Evolutionary conservation across 75 land plant genomes (phyloP), one percentile per base, ranked within the genome.

Genomic region (Cupressus sempervirens): DNA sequence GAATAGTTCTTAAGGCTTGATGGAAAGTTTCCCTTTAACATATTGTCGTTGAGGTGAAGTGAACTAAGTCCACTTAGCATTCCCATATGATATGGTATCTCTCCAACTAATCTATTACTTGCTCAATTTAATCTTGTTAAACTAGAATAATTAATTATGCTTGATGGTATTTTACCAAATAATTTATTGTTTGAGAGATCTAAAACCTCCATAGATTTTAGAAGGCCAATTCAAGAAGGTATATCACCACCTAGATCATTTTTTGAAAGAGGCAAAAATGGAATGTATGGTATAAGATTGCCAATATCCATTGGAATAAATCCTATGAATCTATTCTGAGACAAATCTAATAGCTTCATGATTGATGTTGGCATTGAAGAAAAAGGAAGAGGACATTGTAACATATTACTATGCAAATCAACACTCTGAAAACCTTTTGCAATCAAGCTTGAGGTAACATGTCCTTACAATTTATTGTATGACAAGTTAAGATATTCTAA

Each of bases 41-140:
- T 53, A 77, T 93, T 93, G 38, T 85, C 82, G 0, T 50, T 54
- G 20, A 11, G 80, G 13, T 58, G 65, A 58, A 58, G 65, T 58
- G 65, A 15, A 15, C 9, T 58, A 20, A 58, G 65, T 58, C 4
- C 65, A 15, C 20, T 43, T 43, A 43, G 6, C 45, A 43, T 43
- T 65, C 56, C 56, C 16, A 53, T 53, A 53, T 53, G 0, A 15
- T 12, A 53, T 13, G 56, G 56, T 13, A 53, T 53, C 56, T 53
- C 56, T 53, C 13, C 56, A 15, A 7, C 5, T 6, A 5, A 20
- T 4, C 26, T 1, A 23, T 0, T 65, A 5, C 5, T 43, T 43
- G 45, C 45, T 23, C 26, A 6, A 4, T 20, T 65, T 65, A 65
- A 65, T 65, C 70, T 65, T 18, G 20, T 65, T 6, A 65, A n/a